Conservation (phyloP, 1,139 yeast species). For the Geotrichum phurueaensis region DNA sequence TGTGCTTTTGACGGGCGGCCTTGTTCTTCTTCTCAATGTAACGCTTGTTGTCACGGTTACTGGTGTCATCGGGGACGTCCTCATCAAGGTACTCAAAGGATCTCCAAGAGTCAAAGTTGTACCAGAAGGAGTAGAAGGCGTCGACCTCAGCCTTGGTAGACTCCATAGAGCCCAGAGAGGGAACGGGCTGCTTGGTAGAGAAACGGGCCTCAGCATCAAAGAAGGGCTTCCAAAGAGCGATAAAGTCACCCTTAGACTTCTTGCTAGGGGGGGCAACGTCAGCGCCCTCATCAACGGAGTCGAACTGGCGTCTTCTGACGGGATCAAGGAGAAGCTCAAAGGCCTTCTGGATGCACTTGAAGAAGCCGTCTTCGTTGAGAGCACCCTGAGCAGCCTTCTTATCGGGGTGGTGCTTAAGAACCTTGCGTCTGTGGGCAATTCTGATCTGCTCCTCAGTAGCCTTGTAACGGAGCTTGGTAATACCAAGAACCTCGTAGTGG, state of each 20-base stretch:
- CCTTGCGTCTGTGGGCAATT: conserved; percentile 96
- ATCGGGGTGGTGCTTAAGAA: conserved; percentile 95
- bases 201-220: conserved; percentile 87
- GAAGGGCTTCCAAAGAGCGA: conserved; percentile 88
- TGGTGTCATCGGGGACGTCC: conserved; percentile 98
- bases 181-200: conserved; percentile 86
- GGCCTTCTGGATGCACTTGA: conserved; percentile 96
- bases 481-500: conserved; percentile 91
- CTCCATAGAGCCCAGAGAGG: conserved; percentile 63
- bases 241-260: conserved; percentile 58
- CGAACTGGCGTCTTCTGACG: conserved; percentile 82
- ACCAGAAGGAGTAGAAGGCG: conserved; percentile 84
- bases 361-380: conserved; percentile 91
- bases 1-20: conserved; percentile 94
- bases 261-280: conserved; percentile 72
- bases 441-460: conserved; percentile 93
- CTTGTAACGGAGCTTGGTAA: conserved; percentile 81
- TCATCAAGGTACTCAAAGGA: conserved; percentile 96
- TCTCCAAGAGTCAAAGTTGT: conserved; percentile 97
- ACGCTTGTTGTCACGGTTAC: conserved; percentile 99
- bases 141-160: conserved; percentile 81
- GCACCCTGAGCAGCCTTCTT: conserved; percentile 90
- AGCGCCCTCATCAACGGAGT: conserved; percentile 88
- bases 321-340: conserved; percentile 86
- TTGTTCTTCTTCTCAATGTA: conserved; percentile 95